Evolutionary conservation across 1,139 yeast genomes (phyloP).

Genomic region (Suhomyces bribrorum): DNA sequence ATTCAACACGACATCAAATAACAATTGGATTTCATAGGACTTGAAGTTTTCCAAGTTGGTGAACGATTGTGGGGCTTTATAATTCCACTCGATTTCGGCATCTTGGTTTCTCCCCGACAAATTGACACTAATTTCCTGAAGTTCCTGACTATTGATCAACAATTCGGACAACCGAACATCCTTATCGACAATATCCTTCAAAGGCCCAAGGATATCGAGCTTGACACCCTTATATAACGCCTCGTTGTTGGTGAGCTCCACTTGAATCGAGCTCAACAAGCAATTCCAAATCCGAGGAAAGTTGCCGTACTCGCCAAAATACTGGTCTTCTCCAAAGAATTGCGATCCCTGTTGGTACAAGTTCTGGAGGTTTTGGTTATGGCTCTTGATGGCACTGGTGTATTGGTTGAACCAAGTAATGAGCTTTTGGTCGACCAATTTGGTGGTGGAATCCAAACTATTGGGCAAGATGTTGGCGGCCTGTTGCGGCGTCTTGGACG

Average conservation of each 20-base stretch:
- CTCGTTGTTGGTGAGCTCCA: conserved; percentile 56
- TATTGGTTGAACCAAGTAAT: conserved; percentile 19
- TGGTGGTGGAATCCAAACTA: conserved; percentile 24
- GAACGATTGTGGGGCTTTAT: conserved; percentile 75
- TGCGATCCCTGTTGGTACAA: conserved; percentile 16
- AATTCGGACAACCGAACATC: conserved; percentile 53
- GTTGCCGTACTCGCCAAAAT: conserved; percentile 51
- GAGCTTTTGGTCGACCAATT: conserved; percentile 16
- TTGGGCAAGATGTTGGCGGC: conserved; percentile 45
- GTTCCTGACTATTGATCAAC: conserved; percentile 43
- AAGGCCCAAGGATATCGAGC: conserved; percentile 56
- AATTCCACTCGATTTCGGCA: conserved; percentile 63
- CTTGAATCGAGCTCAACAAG: conserved; percentile 51
- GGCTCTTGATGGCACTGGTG: conserved; percentile 14
- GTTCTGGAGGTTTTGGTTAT: conserved; percentile 16
- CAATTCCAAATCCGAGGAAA: conserved; percentile 60
- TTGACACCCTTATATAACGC: conserved; percentile 53
- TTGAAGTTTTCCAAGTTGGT: conserved; percentile 79
- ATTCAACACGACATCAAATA: conserved; percentile 68
- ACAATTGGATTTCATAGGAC: conserved; percentile 59
- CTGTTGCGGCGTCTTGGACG: conserved; percentile 45
- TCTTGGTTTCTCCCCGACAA: conserved; percentile 21
- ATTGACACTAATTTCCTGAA: conserved; percentile 35
- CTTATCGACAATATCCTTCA: conserved; percentile 52
- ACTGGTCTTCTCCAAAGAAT: conserved; percentile 15